Conservation (phyloP, 2,329 filamentous ascomycete genomes). For the Phialophora macrospora region DNA sequence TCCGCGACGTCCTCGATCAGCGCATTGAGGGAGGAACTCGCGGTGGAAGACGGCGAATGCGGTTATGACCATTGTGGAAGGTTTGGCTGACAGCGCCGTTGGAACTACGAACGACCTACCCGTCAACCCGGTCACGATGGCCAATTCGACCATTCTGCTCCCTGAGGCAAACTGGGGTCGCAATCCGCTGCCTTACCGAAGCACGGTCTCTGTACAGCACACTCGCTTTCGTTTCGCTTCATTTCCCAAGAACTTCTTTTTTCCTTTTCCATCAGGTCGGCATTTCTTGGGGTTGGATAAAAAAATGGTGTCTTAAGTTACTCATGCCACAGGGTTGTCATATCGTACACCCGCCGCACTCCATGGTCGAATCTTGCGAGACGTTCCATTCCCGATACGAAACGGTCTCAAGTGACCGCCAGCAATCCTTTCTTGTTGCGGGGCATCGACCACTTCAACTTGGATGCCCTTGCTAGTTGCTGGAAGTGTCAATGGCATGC, state of each 20-base stretch:
- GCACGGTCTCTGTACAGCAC: slow-evolving; percentile 18
- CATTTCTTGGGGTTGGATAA: neutral
- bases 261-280: neutral
- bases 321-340: neutral
- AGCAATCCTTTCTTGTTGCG: neutral
- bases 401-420: neutral
- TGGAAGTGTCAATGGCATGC: neutral
- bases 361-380: neutral
- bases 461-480: neutral
- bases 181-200: neutral
- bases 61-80: slow-evolving; percentile 19
- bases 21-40: slow-evolving; percentile 81
- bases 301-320: neutral
- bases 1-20: slow-evolving; percentile 84
- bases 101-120: neutral
- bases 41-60: slow-evolving; percentile 70
- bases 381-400: neutral
- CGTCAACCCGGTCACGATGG: neutral
- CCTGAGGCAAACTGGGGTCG: too few relatives aligned
- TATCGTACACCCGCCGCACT: neutral
- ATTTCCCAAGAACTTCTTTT: neutral
- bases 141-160: neutral
- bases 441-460: neutral
- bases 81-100: neutral
- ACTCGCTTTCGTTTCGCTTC: slow-evolving; percentile 14